Base-by-base conservation (phyloP, 768 basidiomycete species). In the Boletales sp. region DNA sequence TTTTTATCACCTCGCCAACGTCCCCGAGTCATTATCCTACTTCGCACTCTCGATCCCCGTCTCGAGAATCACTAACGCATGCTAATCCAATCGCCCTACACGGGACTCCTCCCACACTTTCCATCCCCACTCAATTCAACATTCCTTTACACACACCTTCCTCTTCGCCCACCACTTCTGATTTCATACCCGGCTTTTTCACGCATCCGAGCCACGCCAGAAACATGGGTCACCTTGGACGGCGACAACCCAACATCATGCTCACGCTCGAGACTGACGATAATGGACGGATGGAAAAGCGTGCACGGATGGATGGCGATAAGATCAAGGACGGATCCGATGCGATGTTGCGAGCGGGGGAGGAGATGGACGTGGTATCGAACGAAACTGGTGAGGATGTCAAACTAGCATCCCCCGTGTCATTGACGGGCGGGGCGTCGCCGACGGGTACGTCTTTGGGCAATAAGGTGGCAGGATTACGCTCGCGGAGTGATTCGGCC, bases 1-100 rank as follows among this genome's bases (percentile, higher is more conserved):
- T 90, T 57, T 86, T 77, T 61, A 74, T 90, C 56, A 90, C 85
- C 4, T 83, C 84, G 0, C 85, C 87, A 3, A 68, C 70, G 0
- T 74, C 77, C 4, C 62, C 78, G 18, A 70, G 70, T 5, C 63
- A 67, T 1, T 52, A 56, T 37, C 11, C 45, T 4, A 21, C 38
- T 27, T 39, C 64, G 13, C 60, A 66, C 45, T 46, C 62, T 17
- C 56, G 62, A 19, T 51, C 57, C 0, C 46, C 51, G 2, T 53
- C 62, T n/a, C 59, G 54, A 11, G 63, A 63, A 29, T 57, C 57
- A 21, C 52, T 50, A 29, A 43, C 34, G 12, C 51, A 51, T 32
- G 11, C 56, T n/a, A 47, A 52, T 40, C 31, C 43, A 10, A 46
- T 45, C n/a, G 13, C 43, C 13, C 27, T 43, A 1, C 53, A 57